These are phyloP conservation scores for Botrytis fragariae DNA, from an alignment of 2,329 filamentous ascomycete species.

Conservation along the genomic window DNA sequence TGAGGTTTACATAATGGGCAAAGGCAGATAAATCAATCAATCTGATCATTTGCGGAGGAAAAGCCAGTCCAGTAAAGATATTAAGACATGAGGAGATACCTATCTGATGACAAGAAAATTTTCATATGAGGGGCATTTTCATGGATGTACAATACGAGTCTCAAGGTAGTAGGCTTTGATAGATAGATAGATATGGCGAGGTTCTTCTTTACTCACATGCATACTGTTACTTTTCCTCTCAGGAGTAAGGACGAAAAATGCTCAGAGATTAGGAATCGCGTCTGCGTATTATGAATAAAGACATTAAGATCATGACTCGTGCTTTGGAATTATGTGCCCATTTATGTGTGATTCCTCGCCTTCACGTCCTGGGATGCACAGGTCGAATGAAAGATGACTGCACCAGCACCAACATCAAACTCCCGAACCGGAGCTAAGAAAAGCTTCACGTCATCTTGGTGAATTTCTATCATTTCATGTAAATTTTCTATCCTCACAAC, in stretches of 20 bases:
- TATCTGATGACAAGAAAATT: not conserved
- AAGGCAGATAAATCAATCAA: not conserved
- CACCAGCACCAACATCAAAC: not conserved
- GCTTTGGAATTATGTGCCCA: not conserved
- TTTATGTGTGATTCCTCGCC: not conserved
- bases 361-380: not conserved
- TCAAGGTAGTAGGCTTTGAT: not conserved
- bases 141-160: slow-evolving; percentile 9
- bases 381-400: not conserved
- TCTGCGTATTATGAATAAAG: not conserved
- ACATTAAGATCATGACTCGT: not conserved
- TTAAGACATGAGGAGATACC: slow-evolving; percentile 1
- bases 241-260: not conserved
- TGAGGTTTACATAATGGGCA: not conserved
- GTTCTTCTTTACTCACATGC: slow-evolving; percentile 1
- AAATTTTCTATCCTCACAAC: slow-evolving; percentile 6
- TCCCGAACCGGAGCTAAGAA: not conserved
- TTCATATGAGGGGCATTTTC: not conserved
- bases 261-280: not conserved
- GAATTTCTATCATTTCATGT: not conserved
- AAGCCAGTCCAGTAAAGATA: not conserved
- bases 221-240: not conserved
- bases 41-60: not conserved
- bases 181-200: not conserved
- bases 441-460: not conserved